Base-by-base conservation (phyloP, 192 early-diverging fungal genomes). In the Backusella sp. region DNA sequence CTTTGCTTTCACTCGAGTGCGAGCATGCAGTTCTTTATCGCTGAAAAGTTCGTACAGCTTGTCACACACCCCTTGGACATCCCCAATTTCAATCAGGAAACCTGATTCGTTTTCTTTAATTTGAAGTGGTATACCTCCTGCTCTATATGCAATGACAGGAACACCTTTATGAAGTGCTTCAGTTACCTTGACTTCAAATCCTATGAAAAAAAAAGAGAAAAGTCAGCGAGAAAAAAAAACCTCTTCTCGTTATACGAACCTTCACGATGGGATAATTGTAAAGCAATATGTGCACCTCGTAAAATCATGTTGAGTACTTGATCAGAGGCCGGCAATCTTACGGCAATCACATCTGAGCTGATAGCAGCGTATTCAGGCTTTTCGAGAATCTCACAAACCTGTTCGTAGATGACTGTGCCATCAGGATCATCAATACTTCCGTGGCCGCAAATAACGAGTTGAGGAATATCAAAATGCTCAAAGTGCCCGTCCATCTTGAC, bases 351-450 rank as follows among this genome's bases (percentile, higher is more conserved):
- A 44, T 92, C 90, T 42, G 70, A 69, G 41, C 78, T 75, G 46
- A 93, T 88, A 19, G 77, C 65, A 23, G 82, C 49, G 73, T 88
- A 96, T 34, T 85, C 80, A 3, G 86, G 72, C 30, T 79, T 75
- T 26, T 78, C 21, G 14, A 93, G 82, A 49, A 85, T 77, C 35
- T 75, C 72, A 37, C 88, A 74, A 32, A 88, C 77, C 78, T 91
- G 81, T 41, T 91, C 86, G 73, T 88, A 93, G 41, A 93, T 87
- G 17, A 90, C 70, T 1, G 86, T 86, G 62, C 92, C 94, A 71
- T 96, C 94, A 26, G 94, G 94, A 80, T 96, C 94, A 80, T 96
- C 94, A 53, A 96, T 88, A 75, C 89, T 90, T 17, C 94, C 91
- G 75, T 93, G 90, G 8, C 94, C 94, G 72, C 90, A 90, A 12